Evolutionary conservation across 2,329 filamentous ascomycete species (phyloP).

Genomic region (Pseudopyrenochaeta lycopersici): DNA sequence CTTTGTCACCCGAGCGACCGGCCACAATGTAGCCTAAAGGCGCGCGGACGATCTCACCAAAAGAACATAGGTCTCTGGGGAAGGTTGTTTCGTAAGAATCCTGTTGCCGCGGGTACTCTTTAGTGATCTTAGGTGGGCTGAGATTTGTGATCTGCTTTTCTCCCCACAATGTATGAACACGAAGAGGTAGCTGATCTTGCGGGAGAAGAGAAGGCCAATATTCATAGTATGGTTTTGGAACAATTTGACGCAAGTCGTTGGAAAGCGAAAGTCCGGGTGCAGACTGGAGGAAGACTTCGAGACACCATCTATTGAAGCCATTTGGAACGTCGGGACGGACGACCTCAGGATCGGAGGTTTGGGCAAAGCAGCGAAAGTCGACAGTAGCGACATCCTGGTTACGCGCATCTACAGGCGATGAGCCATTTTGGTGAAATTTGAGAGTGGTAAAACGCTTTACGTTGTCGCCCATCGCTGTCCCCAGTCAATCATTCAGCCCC

Average conservation of each 20-base stretch:
- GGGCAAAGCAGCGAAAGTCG: conserved; percentile 45
- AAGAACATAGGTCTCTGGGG: conserved; percentile 9
- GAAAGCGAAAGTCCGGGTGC: conserved; percentile 52
- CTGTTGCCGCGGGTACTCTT: conserved; percentile 27
- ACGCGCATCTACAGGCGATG: conserved; percentile 31
- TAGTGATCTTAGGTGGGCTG: conserved; percentile 21
- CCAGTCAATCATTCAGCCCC: neutral
- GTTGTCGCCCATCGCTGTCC: conserved; percentile 33
- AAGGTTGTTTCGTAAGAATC: conserved; percentile 41
- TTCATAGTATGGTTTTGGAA: conserved; percentile 36
- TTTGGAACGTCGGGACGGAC: conserved; percentile 32
- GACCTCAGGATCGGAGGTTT: conserved; percentile 28
- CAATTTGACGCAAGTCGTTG: conserved; percentile 31
- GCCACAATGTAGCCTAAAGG: conserved; percentile 49
- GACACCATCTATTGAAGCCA: conserved; percentile 37
- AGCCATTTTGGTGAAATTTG: conserved; percentile 44
- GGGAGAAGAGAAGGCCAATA: conserved; percentile 37
- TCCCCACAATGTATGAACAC: conserved; percentile 26
- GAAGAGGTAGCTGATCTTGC: conserved; percentile 27
- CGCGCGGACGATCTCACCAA: conserved; percentile 30
- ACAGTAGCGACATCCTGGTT: conserved; percentile 49
- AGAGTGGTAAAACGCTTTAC: conserved; percentile 25
- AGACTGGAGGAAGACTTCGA: conserved; percentile 48
- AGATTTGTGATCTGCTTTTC: conserved; percentile 13
- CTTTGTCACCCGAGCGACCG: conserved; percentile 37